Evolutionary conservation across 2,329 filamentous ascomycete species (phyloP).

Genomic region (Pseudocercospora fijiensis): DNA sequence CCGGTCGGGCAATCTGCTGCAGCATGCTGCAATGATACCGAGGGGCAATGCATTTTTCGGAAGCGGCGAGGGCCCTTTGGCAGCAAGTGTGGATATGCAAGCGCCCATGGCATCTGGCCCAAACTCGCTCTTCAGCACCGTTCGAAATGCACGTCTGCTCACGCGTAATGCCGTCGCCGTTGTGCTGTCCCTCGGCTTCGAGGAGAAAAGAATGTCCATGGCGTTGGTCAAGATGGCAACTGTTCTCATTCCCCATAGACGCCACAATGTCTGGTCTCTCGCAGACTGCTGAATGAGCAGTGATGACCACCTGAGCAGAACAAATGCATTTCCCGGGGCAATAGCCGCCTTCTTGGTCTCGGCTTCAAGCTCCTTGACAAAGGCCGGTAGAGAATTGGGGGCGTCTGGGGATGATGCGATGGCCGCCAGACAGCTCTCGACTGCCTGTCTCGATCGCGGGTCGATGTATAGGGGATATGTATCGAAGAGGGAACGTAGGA

Average conservation of each 20-base stretch:
- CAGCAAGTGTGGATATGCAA: conserved; percentile 65
- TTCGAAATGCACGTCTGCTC: conserved; percentile 75
- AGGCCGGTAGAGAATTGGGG: conserved; percentile 58
- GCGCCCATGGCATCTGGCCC: conserved; percentile 62
- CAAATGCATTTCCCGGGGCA: conserved; percentile 77
- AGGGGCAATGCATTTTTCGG: conserved; percentile 74
- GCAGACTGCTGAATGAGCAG: conserved; percentile 71
- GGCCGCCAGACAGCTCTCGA: conserved; percentile 73
- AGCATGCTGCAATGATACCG: conserved; percentile 84
- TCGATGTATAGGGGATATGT: conserved; percentile 88
- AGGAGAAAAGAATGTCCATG: conserved; percentile 73
- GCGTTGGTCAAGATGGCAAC: conserved; percentile 68
- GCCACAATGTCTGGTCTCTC: conserved; percentile 60
- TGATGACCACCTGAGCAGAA: conserved; percentile 86
- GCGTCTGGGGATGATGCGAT: conserved; percentile 62
- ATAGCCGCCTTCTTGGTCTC: conserved; percentile 77
- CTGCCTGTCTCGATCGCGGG: conserved; percentile 76
- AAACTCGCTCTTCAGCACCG: conserved; percentile 62
- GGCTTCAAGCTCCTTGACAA: conserved; percentile 65
- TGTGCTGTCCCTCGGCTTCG: conserved; percentile 63
- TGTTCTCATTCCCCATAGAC: conserved; percentile 63
- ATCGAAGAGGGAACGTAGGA: conserved; percentile 72
- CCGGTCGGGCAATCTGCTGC: conserved; percentile 65
- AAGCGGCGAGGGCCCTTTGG: conserved; percentile 63
- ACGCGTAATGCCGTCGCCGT: conserved; percentile 72